phyloP scores from a whole-genome alignment of 1,139 yeast species.

The Kodamaea ohmeri region DNA sequence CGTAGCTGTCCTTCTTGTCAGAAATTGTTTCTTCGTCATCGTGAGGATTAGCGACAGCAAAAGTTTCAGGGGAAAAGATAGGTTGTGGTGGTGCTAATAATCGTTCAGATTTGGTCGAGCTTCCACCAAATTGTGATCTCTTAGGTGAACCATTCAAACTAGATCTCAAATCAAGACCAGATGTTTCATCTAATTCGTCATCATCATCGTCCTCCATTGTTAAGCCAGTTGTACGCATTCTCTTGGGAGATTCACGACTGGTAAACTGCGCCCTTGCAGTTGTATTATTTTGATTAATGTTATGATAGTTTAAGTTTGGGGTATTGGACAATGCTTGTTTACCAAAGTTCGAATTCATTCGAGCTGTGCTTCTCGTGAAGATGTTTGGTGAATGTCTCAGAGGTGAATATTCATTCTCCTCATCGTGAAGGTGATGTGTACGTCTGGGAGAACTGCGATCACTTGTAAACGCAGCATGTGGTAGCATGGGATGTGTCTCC shows the following conservation, averaged over 20 bases:
- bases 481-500: slow-evolving; percentile 33
- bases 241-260: slow-evolving; percentile 62
- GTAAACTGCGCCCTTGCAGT: slow-evolving; percentile 59
- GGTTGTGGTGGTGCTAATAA: slow-evolving; percentile 64
- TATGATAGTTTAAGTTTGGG: slow-evolving; percentile 25
- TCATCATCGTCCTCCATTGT: slow-evolving; percentile 46
- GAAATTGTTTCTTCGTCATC: slow-evolving; percentile 27
- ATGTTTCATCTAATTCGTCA: slow-evolving; percentile 27
- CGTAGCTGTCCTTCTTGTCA: slow-evolving; percentile 28
- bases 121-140: slow-evolving; percentile 27
- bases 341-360: slow-evolving; percentile 43
- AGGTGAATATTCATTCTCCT: slow-evolving; percentile 23
- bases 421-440: slow-evolving; percentile 25
- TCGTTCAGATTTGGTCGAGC: slow-evolving; percentile 44
- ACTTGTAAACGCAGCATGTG: slow-evolving; percentile 42
- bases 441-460: slow-evolving; percentile 41
- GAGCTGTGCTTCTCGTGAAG: slow-evolving; percentile 46
- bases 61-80: slow-evolving; percentile 60
- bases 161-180: slow-evolving; percentile 15
- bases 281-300: slow-evolving; percentile 8
- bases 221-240: slow-evolving; percentile 49
- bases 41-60: slow-evolving; percentile 51
- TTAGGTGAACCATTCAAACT: slow-evolving; percentile 33
- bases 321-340: slow-evolving; percentile 21
- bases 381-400: slow-evolving; percentile 46